Percentiles rank a stretch among this genome's conserved stretches.
phyloP scores from a whole-genome alignment of 176 grass and related monocot genomes.

The Oryza rufipogon region DNA sequence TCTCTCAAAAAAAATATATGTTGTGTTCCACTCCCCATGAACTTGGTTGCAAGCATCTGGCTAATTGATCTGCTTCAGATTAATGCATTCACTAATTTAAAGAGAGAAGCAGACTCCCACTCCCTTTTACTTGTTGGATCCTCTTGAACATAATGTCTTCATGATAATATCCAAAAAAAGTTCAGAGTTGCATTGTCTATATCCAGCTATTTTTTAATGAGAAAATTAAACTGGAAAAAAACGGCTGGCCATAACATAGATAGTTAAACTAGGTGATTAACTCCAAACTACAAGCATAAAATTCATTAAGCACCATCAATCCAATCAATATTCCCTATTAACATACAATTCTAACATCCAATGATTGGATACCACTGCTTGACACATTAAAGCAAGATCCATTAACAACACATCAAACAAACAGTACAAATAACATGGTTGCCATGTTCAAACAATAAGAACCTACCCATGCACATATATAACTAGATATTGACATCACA shows the following conservation, averaged over 20 bases:
- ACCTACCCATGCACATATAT: background rate
- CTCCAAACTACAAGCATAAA: background rate
- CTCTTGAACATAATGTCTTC: background rate
- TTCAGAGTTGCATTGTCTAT: background rate
- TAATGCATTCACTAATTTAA: background rate
- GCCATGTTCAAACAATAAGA: background rate
- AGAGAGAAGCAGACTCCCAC: background rate
- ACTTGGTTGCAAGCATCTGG: background rate
- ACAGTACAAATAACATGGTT: background rate
- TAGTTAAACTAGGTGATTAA: background rate
- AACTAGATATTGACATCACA: background rate
- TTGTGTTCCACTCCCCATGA: background rate
- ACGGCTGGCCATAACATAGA: background rate
- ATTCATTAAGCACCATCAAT: background rate
- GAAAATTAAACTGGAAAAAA: background rate
- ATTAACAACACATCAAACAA: background rate
- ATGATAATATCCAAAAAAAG: background rate
- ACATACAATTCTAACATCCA: background rate
- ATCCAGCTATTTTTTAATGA: background rate
- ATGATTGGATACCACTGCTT: background rate
- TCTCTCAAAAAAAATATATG: too few species aligned
- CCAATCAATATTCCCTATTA: background rate
- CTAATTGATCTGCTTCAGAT: background rate
- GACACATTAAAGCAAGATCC: background rate
- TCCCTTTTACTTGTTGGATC: background rate